Percentiles rank a stretch among this genome's conserved stretches.
Conservation (phyloP, 2,329 filamentous ascomycete species). For the Paecilomyces sp. region DNA sequence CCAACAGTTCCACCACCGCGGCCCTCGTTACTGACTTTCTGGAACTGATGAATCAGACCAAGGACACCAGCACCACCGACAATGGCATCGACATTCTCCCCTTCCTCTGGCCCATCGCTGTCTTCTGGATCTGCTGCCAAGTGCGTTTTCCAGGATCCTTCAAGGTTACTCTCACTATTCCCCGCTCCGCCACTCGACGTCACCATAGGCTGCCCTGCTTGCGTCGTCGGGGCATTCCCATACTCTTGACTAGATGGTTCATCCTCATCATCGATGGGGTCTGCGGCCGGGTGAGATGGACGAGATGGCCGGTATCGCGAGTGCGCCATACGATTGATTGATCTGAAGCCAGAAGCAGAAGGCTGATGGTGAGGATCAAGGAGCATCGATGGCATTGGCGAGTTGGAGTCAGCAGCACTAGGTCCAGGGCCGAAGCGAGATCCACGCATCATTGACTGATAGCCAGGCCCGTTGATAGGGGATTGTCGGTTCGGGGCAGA, state of each 20-base stretch:
- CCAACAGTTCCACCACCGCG: slow-evolving; percentile 27
- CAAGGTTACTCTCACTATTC: slow-evolving; percentile 51
- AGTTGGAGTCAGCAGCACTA: slow-evolving; percentile 20
- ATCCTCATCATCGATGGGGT: slow-evolving; percentile 24
- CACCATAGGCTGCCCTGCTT: slow-evolving; percentile 14
- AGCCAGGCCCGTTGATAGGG: slow-evolving; percentile 12
- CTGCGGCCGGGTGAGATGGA: slow-evolving; percentile 15
- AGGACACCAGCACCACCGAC: slow-evolving; percentile 51
- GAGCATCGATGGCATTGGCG: slow-evolving; percentile 37
- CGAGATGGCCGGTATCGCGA: slow-evolving; percentile 25
- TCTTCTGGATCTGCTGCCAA: slow-evolving; percentile 25
- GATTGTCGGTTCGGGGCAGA: slow-evolving; percentile 11
- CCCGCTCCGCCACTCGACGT: slow-evolving; percentile 31
- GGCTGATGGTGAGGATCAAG: slow-evolving; percentile 42
- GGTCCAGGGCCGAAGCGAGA: slow-evolving; percentile 16
- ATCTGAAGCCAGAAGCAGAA: slow-evolving; percentile 29
- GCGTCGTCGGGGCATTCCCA: slow-evolving; percentile 10
- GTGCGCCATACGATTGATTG: slow-evolving; percentile 16
- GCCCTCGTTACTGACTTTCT: slow-evolving; percentile 46
- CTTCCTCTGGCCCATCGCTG: slow-evolving; percentile 39
- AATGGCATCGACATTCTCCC: slow-evolving; percentile 41
- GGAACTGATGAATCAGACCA: slow-evolving; percentile 60
- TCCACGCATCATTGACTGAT: slow-evolving; percentile 19
- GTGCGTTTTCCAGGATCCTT: slow-evolving; percentile 45
- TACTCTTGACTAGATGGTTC: slow-evolving; percentile 13